These are phyloP conservation scores for Microsporum audouinii DNA, from an alignment of 2,329 filamentous ascomycete genomes.

Conservation along the genomic window DNA sequence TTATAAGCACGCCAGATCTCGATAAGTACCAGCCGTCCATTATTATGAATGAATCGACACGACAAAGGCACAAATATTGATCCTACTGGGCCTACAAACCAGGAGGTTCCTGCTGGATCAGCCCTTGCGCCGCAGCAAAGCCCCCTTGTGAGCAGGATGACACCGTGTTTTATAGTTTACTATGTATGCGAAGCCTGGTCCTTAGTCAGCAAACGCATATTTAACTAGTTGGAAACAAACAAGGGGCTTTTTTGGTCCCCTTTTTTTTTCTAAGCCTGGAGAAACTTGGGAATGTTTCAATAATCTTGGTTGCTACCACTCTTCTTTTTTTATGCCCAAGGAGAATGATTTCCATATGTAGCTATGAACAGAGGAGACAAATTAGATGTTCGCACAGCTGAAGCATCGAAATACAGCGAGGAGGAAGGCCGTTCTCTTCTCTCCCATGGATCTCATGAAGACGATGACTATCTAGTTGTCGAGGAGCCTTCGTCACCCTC, in stretches of 20 bases:
- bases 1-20: background rate
- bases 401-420: conserved; percentile 20
- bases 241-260: background rate
- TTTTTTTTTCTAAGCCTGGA: background rate
- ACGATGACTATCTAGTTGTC: conserved; percentile 21
- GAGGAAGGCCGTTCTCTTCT: conserved; percentile 27
- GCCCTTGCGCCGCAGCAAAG: background rate
- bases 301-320: background rate
- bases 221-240: background rate
- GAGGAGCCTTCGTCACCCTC: conserved; percentile 17
- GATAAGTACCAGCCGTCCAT: background rate
- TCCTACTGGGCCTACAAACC: background rate
- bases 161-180: background rate
- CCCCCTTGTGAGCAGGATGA: background rate
- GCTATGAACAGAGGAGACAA: conserved; percentile 34
- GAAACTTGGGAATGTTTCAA: background rate
- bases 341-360: conserved; percentile 21
- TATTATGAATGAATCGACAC: background rate
- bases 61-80: background rate
- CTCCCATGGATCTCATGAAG: conserved; percentile 18
- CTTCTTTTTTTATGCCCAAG: background rate
- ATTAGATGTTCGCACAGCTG: conserved; percentile 24
- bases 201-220: background rate
- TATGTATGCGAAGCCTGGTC: background rate
- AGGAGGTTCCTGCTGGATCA: background rate